Base-by-base conservation (phyloP, 768 basidiomycete genomes). In the Lactifluus rugatus region DNA sequence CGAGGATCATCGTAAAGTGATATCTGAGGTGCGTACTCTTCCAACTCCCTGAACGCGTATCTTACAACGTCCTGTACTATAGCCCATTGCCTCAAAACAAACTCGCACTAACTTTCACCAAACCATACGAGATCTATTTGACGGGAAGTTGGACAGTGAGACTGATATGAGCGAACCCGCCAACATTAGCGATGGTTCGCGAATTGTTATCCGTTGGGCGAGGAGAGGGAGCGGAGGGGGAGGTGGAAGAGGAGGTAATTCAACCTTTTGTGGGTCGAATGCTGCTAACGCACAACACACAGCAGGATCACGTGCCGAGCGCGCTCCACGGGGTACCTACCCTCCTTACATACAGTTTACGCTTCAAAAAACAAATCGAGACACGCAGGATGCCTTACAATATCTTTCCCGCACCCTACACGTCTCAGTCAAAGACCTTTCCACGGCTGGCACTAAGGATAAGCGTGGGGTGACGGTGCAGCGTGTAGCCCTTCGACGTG, bases 381-480 rank as follows among this genome's bases (percentile, higher is more conserved):
- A 99, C 67, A 96, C 93, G 3, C 93, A 96, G 67, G 96, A 98
- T 67, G 92, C 91, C 2, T 81, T 99, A 21, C 77, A 81, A 1
- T 78, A 94, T 65, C 73, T 99, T 32, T 77, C 89, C 17, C 84
- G 93, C 14, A 76, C 79, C 31, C 75, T 97, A n/a, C 84, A 87
- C 60, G 82, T 85, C 58, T 81, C 76, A 23, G 70, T 83, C 50
- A 93, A 88, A 71, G 91, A 95, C 66, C 76, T 99, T 8, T 82
- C 85, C 23, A 87, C 93, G 25, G 91, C 93, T 3, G 96, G 96
- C 0, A 99, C 96, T 8, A 99, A 99, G 69, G 96, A 99, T 73
- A 99, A 98, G 69, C 87, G 96, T 34, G 96, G 93, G 0, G 92
- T 98, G 16, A 98, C 96, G 1, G 84, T 90, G 1, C 96, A 99